Percentiles rank a stretch among this genome's conserved stretches.
These are phyloP conservation scores for Cladochytrium tenue DNA, from an alignment of 371 early-diverging fungal genomes.

Conservation along the genomic window DNA sequence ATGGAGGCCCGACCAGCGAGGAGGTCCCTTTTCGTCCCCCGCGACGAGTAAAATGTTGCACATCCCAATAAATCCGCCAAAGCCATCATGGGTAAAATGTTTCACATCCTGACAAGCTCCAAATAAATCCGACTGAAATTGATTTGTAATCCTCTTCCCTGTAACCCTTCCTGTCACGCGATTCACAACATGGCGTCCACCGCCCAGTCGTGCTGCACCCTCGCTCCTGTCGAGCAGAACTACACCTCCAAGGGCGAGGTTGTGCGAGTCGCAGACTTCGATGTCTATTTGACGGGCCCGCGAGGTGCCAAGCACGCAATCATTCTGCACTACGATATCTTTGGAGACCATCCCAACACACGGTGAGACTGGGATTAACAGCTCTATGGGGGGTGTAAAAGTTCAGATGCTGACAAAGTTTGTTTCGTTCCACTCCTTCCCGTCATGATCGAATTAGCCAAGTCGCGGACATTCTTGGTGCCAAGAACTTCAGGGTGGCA, in stretches of 20 bases:
- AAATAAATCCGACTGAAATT: no score
- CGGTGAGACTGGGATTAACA: no score
- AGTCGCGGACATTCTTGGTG: conserved; percentile 66
- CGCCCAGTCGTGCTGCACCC: conserved; percentile 55
- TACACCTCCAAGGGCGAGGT: conserved; percentile 59
- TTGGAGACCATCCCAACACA: conserved; percentile 35
- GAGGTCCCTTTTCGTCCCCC: conserved; percentile 5
- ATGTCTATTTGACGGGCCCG: conserved; percentile 40
- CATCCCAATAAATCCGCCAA: no score
- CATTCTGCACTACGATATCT: conserved; percentile 48
- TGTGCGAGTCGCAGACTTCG: conserved; percentile 41
- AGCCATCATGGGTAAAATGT: no score
- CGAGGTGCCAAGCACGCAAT: conserved; percentile 40
- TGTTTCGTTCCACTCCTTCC: no score
- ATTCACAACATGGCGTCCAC: conserved; percentile 1
- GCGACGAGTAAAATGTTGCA: no score
- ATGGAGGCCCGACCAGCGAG: conserved; percentile 2
- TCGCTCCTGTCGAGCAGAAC: conserved; percentile 60
- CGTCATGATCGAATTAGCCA: conserved; percentile 38
- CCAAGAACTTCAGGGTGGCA: conserved; percentile 59
- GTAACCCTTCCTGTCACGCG: no score
- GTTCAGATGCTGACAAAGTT: no score
- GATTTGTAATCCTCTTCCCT: no score
- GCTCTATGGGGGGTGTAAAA: no score
- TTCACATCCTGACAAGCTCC: no score